A percentile compares a stretch with the other conserved stretches of the same genome.
Evolutionary conservation across 2,329 filamentous ascomycete genomes (phyloP).

Genomic region (Diaporthe ilicicola): DNA sequence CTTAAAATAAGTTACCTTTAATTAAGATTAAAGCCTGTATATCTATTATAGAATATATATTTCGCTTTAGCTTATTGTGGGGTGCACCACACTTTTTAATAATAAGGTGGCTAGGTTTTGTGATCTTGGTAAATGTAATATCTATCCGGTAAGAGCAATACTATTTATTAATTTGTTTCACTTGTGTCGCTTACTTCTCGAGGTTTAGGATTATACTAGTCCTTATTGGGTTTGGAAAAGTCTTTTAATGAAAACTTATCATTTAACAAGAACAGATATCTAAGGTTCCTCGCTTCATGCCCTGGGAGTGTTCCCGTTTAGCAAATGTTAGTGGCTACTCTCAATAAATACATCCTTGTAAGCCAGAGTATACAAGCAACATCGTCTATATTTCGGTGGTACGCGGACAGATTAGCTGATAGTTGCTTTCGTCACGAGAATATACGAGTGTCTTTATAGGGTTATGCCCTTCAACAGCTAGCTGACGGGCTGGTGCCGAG

Average conservation of each 20-base stretch:
- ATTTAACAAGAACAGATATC: fast-evolving
- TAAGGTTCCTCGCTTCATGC: not conserved
- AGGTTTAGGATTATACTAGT: not conserved
- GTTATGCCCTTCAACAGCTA: no score
- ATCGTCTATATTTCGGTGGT: not conserved
- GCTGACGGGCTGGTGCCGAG: no score
- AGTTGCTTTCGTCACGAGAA: no score
- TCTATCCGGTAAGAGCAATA: not conserved
- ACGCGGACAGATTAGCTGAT: no score
- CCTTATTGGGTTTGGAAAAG: not conserved
- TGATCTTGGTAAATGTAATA: not conserved
- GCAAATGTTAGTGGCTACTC: not conserved
- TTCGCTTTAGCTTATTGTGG: not conserved
- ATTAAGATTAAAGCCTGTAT: no score
- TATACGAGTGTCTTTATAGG: no score
- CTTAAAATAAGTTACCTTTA: no score
- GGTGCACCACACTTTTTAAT: not conserved
- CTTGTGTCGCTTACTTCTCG: not conserved
- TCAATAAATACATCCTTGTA: not conserved
- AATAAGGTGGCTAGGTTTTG: not conserved
- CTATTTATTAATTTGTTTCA: not conserved
- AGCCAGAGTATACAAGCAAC: not conserved
- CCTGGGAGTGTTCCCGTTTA: no score
- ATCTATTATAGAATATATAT: no score
- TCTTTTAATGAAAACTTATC: not conserved